Evolutionary conservation across 2,329 filamentous ascomycete genomes (phyloP), one percentile per base, ranked within the genome.

Genomic region (Fusarium neocosmosporiellum): DNA sequence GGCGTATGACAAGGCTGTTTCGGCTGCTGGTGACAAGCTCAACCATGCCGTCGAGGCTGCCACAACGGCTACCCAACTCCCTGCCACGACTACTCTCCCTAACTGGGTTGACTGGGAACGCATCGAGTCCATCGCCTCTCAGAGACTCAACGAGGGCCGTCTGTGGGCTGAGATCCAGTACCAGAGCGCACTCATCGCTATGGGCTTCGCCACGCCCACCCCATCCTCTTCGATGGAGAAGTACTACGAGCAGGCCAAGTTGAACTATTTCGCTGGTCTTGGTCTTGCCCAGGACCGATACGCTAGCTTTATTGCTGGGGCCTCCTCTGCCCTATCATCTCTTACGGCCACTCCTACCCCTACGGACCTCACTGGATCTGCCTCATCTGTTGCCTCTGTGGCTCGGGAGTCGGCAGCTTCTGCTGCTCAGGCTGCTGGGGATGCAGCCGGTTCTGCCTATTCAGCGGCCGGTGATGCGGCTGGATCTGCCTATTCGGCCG

Each of bases 261-360:
- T 87, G 74, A 88, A 90, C 78, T 96, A 96, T 81, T 95, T 94
- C 75, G 92, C 94, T 71, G 93, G 92, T 13, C 82, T 96, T 27
- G 94, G 94, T 31, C 81, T 94, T 50, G 94, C 94, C 1, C 92
- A 97, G 77, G 93, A 91, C 48, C 90, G 92, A 39, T 96, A 96
- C 80, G 90, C 91, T 7, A 91, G 92, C 58, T 96, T 96, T 77
- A 73, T 96, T 3, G 86, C 87, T 14, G 90, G 91, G 6, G 94
- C 93, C 9, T 94, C 92, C 11, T 90, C 88, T 37, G 93, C 91
- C 22, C 85, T 94, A 43, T 91, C 89, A 63, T 86, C 85, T 3
- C 68, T 87, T 41, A 88, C 87, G 1, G 90, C 90, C 8, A 89
- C 89, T 13, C 88, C 90, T 18, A 91, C 89, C 0, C 87, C 90